phyloP scores from a whole-genome alignment of 1,284 basidiomycete species.

The Porogramme epimiltina region DNA sequence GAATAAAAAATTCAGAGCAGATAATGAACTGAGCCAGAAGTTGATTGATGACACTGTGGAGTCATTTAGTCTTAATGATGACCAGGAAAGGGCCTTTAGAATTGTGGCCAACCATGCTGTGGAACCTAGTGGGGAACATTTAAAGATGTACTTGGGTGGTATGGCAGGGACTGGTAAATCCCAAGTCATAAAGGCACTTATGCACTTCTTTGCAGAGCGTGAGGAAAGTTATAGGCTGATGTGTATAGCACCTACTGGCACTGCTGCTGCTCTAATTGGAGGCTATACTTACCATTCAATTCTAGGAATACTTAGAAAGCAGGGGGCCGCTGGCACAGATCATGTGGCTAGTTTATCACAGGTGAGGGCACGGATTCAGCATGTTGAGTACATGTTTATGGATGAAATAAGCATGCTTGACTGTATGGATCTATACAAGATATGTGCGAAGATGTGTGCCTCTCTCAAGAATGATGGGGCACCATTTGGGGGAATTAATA shows the following conservation, averaged over 20 bases:
- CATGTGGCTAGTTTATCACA: neutral
- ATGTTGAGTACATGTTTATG: conserved; percentile 38
- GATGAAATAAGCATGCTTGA: conserved; percentile 41
- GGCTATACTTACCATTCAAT: conserved; percentile 42
- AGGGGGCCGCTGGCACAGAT: neutral
- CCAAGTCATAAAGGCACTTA: conserved; percentile 41
- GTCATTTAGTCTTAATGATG: conserved; percentile 27
- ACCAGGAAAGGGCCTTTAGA: conserved; percentile 36
- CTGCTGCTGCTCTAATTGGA: conserved; percentile 37
- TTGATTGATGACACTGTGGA: neutral
- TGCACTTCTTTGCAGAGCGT: conserved; percentile 28
- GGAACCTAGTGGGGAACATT: conserved; percentile 10
- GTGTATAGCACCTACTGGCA: conserved; percentile 39
- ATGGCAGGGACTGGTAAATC: conserved; percentile 46
- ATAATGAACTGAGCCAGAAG: neutral
- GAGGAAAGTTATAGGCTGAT: conserved; percentile 30
- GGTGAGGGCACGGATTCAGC: conserved; percentile 18
- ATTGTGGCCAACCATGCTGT: conserved; percentile 35
- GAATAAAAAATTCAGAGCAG: neutral
- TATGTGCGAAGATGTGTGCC: conserved; percentile 11
- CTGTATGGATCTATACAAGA: conserved; percentile 28
- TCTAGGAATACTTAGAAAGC: conserved; percentile 27
- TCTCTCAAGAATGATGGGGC: conserved; percentile 6
- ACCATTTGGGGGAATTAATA: conserved; percentile 28
- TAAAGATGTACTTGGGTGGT: conserved; percentile 26